Base-by-base conservation (phyloP, 2,329 filamentous ascomycete species). In the Malbranchea cinnamomea region DNA sequence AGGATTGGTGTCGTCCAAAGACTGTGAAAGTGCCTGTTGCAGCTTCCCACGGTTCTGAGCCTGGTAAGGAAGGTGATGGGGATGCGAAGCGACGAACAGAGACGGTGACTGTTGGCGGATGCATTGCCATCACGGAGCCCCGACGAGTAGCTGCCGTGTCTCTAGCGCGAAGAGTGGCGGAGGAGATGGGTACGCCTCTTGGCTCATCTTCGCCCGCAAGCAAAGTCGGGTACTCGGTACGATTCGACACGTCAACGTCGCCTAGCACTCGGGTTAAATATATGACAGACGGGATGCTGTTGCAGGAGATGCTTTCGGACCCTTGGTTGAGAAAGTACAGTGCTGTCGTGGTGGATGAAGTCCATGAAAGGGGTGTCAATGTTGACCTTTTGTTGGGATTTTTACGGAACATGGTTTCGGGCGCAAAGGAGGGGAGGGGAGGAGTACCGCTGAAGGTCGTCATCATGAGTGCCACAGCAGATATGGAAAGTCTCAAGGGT, bases 381-480 rank as follows among this genome's bases (percentile, higher is more conserved):
- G 87, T 94, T 5, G 89, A 98, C 57, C 58, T 98, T 15, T 65
- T 94, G 6, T 64, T 91, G 15, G 89, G 89, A 0, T 95, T 98
- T 40, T 50, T 98, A 37, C 81, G 81, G 47, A 77, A 79, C 37
- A 69, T 95, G 26, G 59, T 89, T 1, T 60, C 64, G 15, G 57
- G 55, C 3, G 52, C 52, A 19, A 67, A 70, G 21, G 62, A 68
- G 25, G 74, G 74, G 5, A 71, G 78, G 4, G 74, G 76, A 5
- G 79, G 78, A 4, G 60, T 78, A 17, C 75, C 79, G 1, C 59
- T 98, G 33, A 95, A 93, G 52, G 74, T 95, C 3, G 71, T 93
- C 19, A 71, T 95, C 48, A 98, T 98, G 89, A 94, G 85, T 65
- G 89, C 89, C 28, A 98, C 89, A 5, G 82, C 84, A 21, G 82